Evolutionary conservation across 257 asterid species (phyloP).

Genomic region (Petunia secreta): DNA sequence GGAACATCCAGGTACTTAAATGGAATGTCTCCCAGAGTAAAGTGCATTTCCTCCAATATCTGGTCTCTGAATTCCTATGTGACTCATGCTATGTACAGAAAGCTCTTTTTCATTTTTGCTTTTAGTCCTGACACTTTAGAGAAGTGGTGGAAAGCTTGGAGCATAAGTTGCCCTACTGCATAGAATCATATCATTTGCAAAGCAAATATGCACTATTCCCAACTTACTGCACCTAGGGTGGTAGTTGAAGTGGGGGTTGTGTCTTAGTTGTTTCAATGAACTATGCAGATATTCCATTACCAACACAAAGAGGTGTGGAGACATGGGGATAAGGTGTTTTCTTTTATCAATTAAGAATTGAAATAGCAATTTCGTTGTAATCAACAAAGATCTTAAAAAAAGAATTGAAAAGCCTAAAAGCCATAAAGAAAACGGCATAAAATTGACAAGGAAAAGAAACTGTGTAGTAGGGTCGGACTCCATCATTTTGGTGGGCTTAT

Average conservation of each 20-base stretch:
- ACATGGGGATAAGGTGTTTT: not conserved
- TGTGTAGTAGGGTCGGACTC: too few species aligned
- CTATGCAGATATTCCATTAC: not conserved
- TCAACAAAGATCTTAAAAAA: too few species aligned
- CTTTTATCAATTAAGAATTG: too few species aligned
- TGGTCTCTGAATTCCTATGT: not conserved
- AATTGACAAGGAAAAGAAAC: too few species aligned
- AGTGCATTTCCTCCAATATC: not conserved
- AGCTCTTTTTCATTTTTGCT: not conserved
- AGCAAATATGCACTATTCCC: not conserved
- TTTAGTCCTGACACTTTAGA: not conserved
- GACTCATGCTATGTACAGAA: not conserved
- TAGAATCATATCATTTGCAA: not conserved
- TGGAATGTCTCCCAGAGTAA: not conserved
- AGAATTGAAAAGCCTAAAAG: too few species aligned
- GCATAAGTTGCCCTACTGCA: not conserved
- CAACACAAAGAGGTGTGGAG: not conserved
- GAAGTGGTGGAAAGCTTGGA: not conserved
- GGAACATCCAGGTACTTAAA: too few species aligned
- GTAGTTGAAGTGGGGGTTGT: not conserved
- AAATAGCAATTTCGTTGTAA: too few species aligned
- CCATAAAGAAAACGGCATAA: too few species aligned
- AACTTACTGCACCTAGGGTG: not conserved
- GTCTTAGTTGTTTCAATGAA: not conserved
- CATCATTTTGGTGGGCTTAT: too few species aligned